phyloP scores from a whole-genome alignment of 2,329 filamentous ascomycete species.

The Verruconis gallopava region DNA sequence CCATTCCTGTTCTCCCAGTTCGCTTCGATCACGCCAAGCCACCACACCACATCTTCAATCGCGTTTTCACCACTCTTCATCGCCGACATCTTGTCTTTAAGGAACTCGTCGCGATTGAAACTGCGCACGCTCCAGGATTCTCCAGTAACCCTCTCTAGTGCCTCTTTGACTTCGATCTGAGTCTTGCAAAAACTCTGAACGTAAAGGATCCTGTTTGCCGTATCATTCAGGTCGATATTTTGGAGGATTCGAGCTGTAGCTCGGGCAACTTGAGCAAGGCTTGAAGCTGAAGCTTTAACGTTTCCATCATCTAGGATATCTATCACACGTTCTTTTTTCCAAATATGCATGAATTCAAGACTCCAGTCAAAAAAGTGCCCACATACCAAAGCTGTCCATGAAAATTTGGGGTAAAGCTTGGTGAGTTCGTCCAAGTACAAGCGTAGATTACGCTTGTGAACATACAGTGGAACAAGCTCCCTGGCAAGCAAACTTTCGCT shows the following conservation, averaged over 20 bases:
- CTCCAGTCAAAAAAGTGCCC: conserved; percentile 9
- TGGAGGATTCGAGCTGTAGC: neutral
- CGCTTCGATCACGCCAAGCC: conserved; percentile 6
- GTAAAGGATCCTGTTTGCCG: conserved; percentile 5
- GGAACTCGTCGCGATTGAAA: neutral
- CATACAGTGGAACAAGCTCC: conserved; percentile 7
- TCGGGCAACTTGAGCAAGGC: neutral
- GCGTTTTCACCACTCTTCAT: conserved; percentile 3
- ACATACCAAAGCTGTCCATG: conserved; percentile 7
- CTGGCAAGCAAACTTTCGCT: neutral
- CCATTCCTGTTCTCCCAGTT: conserved; percentile 4
- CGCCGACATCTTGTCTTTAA: neutral
- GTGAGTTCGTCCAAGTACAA: conserved; percentile 1
- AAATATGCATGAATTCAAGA: conserved; percentile 2
- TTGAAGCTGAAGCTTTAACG: neutral
- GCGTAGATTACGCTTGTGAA: conserved; percentile 4
- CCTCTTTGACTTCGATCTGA: conserved; percentile 1
- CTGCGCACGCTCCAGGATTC: neutral
- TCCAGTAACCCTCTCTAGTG: conserved; percentile 6
- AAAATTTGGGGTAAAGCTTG: neutral
- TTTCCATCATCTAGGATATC: conserved; percentile 7
- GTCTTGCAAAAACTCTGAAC: conserved; percentile 7
- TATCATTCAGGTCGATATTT: neutral
- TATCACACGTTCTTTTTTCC: neutral
- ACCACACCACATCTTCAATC: conserved; percentile 6